Evolutionary conservation across 352 stramenopile species (phyloP).

Genomic region (Globisporangium spiculum): DNA sequence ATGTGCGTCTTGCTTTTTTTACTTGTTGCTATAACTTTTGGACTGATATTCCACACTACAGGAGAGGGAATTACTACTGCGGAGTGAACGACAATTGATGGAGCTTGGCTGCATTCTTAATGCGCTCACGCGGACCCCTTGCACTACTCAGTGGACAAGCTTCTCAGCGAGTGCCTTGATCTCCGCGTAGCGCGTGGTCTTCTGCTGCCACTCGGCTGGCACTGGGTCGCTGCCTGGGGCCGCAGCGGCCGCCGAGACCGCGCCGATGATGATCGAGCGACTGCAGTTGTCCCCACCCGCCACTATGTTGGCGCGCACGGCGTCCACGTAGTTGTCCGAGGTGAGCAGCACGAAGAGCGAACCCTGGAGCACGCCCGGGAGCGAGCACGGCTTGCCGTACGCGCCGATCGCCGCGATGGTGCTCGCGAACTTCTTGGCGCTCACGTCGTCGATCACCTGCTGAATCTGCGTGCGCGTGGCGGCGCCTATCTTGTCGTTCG

Average conservation of each 20-base stretch:
- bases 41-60: too few species aligned
- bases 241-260: slow-evolving; percentile 35
- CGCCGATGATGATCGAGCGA: slow-evolving; percentile 59
- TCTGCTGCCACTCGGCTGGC: slow-evolving; percentile 45
- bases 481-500: slow-evolving; percentile 31
- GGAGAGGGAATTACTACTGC: too few species aligned
- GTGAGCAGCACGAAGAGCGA: slow-evolving; percentile 61
- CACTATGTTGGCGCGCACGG: slow-evolving; percentile 51
- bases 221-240: slow-evolving; percentile 23
- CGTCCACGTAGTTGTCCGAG: slow-evolving; percentile 36
- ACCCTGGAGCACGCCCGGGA: slow-evolving; percentile 55
- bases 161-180: slow-evolving; percentile 38
- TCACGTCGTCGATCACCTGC: slow-evolving; percentile 44
- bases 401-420: slow-evolving; percentile 38
- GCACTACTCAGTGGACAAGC: slow-evolving; percentile 20
- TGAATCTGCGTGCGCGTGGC: slow-evolving; percentile 35
- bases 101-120: too few species aligned
- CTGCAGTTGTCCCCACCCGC: slow-evolving; percentile 73
- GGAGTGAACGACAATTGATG: too few species aligned
- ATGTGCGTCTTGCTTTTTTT: too few species aligned
- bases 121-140: too few species aligned
- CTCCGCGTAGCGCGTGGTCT: slow-evolving; percentile 40
- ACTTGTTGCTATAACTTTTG: too few species aligned
- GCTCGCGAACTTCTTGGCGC: slow-evolving; percentile 37
- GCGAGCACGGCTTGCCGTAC: slow-evolving; percentile 59